phyloP scores from a whole-genome alignment of 805 yeast genomes.

The Ogataea nonfermentans region DNA sequence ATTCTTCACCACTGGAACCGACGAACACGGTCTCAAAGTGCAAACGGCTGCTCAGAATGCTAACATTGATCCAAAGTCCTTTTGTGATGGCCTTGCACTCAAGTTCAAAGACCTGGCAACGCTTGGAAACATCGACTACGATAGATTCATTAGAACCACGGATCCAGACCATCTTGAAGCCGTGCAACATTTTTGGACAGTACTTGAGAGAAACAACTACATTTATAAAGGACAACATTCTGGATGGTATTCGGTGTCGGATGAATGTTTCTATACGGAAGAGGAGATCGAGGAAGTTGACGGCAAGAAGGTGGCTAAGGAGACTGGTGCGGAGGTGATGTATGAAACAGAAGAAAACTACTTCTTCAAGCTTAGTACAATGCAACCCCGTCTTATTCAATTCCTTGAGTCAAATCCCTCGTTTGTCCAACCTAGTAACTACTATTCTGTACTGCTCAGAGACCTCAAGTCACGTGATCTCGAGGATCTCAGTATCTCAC shows the following conservation, averaged over 20 bases:
- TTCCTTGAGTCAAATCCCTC: constrained; percentile 47
- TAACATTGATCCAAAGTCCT: constrained; percentile 52
- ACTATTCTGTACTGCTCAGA: constrained; percentile 50
- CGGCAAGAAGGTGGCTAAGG: constrained; percentile 46
- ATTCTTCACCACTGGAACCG: constrained; percentile 85
- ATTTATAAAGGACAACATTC: constrained; percentile 81
- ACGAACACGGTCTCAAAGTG: constrained; percentile 94
- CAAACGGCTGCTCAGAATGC: constrained; percentile 74
- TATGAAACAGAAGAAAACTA: constrained; percentile 82
- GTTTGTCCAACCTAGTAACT: constrained; percentile 66
- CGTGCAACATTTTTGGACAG: constrained; percentile 69
- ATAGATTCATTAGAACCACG: constrained; percentile 88
- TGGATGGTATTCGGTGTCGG: constrained; percentile 95
- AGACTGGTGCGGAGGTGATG: constrained; percentile 72
- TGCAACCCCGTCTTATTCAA: constrained; percentile 53
- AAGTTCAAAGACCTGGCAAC: constrained; percentile 65
- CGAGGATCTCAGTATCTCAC: constrained; percentile 77
- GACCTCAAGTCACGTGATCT: constrained; percentile 53
- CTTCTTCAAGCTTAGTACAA: constrained; percentile 70
- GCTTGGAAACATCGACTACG: constrained; percentile 55
- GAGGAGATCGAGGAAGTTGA: constrained; percentile 54
- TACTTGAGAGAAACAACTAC: constrained; percentile 54
- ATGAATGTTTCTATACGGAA: constrained; percentile 91
- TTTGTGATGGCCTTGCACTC: constrained; percentile 68
- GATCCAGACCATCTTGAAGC: constrained; percentile 71